Evolutionary conservation across 768 basidiomycete species (phyloP), one percentile per base, ranked within the genome.

Genomic region (Lyophyllum atratum): DNA sequence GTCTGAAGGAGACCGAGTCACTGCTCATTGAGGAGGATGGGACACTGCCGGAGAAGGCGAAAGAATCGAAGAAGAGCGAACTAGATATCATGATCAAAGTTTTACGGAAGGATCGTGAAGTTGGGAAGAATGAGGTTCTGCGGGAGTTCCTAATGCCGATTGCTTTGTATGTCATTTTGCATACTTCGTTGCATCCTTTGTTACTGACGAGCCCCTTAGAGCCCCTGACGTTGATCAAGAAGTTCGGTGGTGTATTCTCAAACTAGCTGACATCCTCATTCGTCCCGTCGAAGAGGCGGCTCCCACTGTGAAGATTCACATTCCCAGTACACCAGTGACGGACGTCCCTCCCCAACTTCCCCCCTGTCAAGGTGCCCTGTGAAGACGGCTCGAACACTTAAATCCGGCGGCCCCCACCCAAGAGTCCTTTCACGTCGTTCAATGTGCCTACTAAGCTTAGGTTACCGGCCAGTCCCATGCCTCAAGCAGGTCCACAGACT

Each of bases 21-120:
- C 70, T 94, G 26, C 79, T 94, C 12, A 92, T 95, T 44, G 93
- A 95, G 71, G 93, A 94, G 67, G 92, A 94, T 62, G 92, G 92
- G 6, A 85, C 81, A 54, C 78, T 79, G 9, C 85, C 83, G 22
- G 87, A 88, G 66, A 89, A 83, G 69, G 74, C 78, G 52, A 90
- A 84, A 72, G 89, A 91, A 69, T 80, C 80, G 45, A 91, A 90
- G 78, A 89, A 87, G 74, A 91, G 86, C 61, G 92, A 93, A 62
- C 80, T 90, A 48, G 92, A 96, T 58, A 74, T 85, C 14, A 85
- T 95, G 79, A 87, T 97, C 68, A 94, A 92, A 72, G 84, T 89
- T 3, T 74, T 98, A 44, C 78, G 94, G 56, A 95, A 94, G 74
- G 93, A 95, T 69, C 82, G 87, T 26, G 92, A 93, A 66, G 84